Percentiles rank a stretch among this genome's conserved stretches.
Evolutionary conservation across 495 filamentous ascomycete genomes (phyloP).

Genomic region (Acidiella bohemica): DNA sequence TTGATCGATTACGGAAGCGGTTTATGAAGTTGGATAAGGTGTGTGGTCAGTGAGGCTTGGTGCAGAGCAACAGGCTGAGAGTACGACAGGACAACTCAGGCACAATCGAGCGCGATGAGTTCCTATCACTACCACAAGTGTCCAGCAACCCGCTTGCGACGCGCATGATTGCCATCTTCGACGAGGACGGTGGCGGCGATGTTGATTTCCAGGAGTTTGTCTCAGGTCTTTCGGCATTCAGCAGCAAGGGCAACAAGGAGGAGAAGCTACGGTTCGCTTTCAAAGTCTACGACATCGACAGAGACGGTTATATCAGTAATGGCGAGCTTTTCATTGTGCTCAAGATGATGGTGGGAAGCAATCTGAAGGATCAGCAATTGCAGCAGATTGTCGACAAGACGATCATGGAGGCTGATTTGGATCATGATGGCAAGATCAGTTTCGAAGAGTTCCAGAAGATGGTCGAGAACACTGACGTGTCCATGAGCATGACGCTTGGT

Average conservation of each 20-base stretch:
- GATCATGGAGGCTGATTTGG: conserved; percentile 97
- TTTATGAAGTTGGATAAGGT: conserved; percentile 99
- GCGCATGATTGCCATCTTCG: conserved; percentile 97
- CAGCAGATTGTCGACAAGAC: conserved; percentile 99
- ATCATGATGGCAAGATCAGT: conserved; percentile 94
- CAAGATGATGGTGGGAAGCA: conserved; percentile 99
- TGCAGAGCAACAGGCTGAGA: background rate
- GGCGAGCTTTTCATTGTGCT: conserved; percentile 97
- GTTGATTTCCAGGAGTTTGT: conserved; percentile 99
- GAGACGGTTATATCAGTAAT: conserved; percentile 97
- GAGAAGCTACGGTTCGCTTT: conserved; percentile 97
- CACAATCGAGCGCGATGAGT: conserved; percentile 97
- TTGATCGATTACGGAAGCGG: conserved; percentile 84
- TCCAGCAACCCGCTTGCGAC: conserved; percentile 95
- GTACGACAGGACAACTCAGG: conserved; percentile 74
- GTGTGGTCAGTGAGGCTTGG: conserved; percentile 5
- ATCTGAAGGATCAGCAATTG: conserved; percentile 96
- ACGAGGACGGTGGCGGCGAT: conserved; percentile 94
- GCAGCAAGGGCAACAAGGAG: conserved; percentile 95
- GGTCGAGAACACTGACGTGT: conserved; percentile 96
- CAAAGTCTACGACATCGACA: conserved; percentile 99
- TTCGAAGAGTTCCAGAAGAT: conserved; percentile 98
- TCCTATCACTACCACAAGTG: conserved; percentile 92
- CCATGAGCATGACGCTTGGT: conserved; percentile 97
- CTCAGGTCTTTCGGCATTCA: conserved; percentile 86